Evolutionary conservation across 1,139 yeast species (phyloP), one percentile per base, ranked within the genome.

Genomic region (Kodamaea arcana): DNA sequence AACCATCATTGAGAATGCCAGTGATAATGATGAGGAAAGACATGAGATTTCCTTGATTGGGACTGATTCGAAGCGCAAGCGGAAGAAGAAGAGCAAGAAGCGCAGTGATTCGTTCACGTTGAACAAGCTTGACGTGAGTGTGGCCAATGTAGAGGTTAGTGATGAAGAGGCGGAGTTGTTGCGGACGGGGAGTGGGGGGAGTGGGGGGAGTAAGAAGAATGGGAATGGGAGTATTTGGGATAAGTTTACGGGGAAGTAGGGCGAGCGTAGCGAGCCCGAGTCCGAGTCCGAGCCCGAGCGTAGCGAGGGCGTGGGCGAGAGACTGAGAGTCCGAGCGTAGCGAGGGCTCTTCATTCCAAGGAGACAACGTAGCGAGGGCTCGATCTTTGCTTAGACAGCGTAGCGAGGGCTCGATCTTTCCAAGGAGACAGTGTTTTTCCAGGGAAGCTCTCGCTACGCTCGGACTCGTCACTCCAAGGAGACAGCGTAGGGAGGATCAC

Each of bases 1-100:
- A 64, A 86, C 94, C 5, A 84, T 88, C 43, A 87, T 88, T 52
- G 90, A 82, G 50, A 78, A 75, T 45, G 69, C 66, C 10, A 61
- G 66, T 43, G 75, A 69, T 35, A 62, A 56, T 18, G 73, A 68
- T 26, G 54, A 47, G 30, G 33, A 42, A n/a, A 45, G 43, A 17
- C 37, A 33, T 15, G 32, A 24, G 4, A 9, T 15, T 10, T 24
- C 26, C 11, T 11, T 30, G 4, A 21, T 10, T 10, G 33, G 27
- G 14, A 35, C 24, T 6, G 36, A 30, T 26, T 25, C 23, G 22
- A 31, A 32, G 34, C 38, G 35, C 31, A 21, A 24, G 22, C 30
- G 24, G 37, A 29, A 15, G 24, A 39, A 33, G 42, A 38, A 35
- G 32, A 33, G 25, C 15, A 29, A 29, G 32, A 30, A 30, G 30